These are phyloP conservation scores for Xerocomellus intermedius DNA, from an alignment of 768 basidiomycete species.

Conservation along the genomic window DNA sequence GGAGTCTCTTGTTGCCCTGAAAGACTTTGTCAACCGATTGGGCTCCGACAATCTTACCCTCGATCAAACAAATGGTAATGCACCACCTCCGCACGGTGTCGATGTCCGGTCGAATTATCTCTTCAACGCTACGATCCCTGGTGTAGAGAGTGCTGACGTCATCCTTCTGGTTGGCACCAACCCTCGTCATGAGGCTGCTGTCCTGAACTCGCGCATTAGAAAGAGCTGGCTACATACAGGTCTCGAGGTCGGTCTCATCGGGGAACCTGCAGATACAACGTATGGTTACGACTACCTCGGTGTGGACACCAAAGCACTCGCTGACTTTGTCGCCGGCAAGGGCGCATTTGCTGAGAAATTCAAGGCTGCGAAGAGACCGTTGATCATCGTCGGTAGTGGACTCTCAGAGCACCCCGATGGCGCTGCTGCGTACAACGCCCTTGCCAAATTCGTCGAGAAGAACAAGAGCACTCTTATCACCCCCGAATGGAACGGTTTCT, in stretches of 20 bases:
- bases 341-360: conserved; percentile 82
- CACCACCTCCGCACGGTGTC: conserved; percentile 74
- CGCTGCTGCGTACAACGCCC: conserved; percentile 67
- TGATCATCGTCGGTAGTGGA: conserved; percentile 91
- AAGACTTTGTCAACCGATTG: conserved; percentile 88
- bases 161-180: conserved; percentile 96
- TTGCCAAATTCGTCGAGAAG: conserved; percentile 76
- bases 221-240: conserved; percentile 90
- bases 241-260: conserved; percentile 86
- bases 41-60: conserved; percentile 92
- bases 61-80: conserved; percentile 68
- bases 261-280: conserved; percentile 85
- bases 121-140: conserved; percentile 91
- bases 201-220: conserved; percentile 94
- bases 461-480: conserved; percentile 77
- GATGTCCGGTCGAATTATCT: conserved; percentile 96
- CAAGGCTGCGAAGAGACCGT: conserved; percentile 82
- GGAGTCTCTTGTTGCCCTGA: conserved; percentile 88
- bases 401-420: conserved; percentile 85
- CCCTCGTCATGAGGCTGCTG: conserved; percentile 95
- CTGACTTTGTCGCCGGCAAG: conserved; percentile 76
- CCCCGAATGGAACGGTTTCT: conserved; percentile 95
- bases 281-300: conserved; percentile 95
- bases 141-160: conserved; percentile 86
- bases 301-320: conserved; percentile 66